phyloP scores from a whole-genome alignment of 345 rosid species.

The Brassica incana region DNA sequence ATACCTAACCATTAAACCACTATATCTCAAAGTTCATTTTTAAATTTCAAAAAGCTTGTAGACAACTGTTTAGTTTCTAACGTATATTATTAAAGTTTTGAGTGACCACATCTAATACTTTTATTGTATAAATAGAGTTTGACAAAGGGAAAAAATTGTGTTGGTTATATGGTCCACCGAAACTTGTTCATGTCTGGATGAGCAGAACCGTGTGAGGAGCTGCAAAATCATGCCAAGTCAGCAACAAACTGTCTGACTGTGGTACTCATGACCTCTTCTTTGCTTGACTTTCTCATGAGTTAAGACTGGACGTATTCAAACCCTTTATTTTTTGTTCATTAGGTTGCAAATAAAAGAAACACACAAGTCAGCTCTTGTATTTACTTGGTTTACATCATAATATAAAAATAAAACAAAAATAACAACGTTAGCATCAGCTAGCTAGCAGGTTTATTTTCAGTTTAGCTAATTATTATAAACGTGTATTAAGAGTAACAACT shows the following conservation, averaged over 20 bases:
- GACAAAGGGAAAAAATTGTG: background rate
- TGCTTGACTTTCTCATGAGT: slow-evolving; percentile 34
- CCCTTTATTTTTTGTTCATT: background rate
- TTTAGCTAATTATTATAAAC: background rate
- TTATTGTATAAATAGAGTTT: slow-evolving; percentile 7
- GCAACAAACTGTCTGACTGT: slow-evolving; percentile 28
- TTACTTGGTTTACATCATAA: background rate
- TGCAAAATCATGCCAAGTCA: slow-evolving; percentile 30
- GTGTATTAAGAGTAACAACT: background rate
- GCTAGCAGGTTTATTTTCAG: background rate
- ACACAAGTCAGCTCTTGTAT: background rate
- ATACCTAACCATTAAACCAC: background rate
- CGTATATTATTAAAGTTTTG: background rate
- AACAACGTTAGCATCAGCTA: slow-evolving; percentile 9
- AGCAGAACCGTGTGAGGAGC: slow-evolving; percentile 29
- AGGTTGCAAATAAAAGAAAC: background rate
- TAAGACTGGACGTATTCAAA: slow-evolving; percentile 30
- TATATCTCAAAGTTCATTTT: background rate
- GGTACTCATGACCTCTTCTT: slow-evolving; percentile 33
- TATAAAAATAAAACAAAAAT: background rate
- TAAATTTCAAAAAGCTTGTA: background rate
- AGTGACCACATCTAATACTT: background rate
- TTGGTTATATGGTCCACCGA: slow-evolving; percentile 22
- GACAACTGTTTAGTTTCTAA: background rate
- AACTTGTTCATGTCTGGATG: slow-evolving; percentile 2